These are phyloP conservation scores for Polychytrium aggregatum DNA, from an alignment of 192 early-diverging fungal species.

Conservation along the genomic window DNA sequence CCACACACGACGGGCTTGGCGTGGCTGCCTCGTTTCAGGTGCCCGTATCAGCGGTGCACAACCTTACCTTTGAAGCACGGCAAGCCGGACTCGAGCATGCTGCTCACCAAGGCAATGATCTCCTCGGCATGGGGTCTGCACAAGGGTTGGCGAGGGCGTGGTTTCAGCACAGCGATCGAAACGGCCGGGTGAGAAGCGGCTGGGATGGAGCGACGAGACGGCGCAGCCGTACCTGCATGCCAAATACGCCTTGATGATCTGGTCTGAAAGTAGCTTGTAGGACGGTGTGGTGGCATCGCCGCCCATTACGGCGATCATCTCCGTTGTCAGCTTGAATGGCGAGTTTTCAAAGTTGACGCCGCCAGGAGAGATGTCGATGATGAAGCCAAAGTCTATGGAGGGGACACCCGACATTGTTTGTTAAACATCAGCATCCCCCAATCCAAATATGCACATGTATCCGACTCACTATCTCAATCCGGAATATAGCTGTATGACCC, in stretches of 20 bases:
- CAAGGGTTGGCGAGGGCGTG: too few species aligned
- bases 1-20: too few species aligned
- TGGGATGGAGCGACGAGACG: not conserved
- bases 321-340: slow-evolving; percentile 95
- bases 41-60: too few species aligned
- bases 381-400: slow-evolving; percentile 87
- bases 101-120: slow-evolving; percentile 74
- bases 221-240: slow-evolving; percentile 42
- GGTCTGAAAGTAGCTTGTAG: slow-evolving; percentile 81
- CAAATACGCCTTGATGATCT: slow-evolving; percentile 83
- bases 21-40: too few species aligned
- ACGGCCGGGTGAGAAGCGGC: not conserved
- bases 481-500: too few species aligned
- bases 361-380: slow-evolving; percentile 96
- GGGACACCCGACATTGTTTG: too few species aligned
- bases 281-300: slow-evolving; percentile 66
- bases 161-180: too few species aligned
- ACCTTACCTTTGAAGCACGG: slow-evolving; percentile 85
- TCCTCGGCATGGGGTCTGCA: slow-evolving; percentile 79
- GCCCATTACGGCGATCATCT: slow-evolving; percentile 96
- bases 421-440: too few species aligned
- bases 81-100: slow-evolving; percentile 93
- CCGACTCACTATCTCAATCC: too few species aligned
- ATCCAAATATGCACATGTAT: too few species aligned
- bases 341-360: slow-evolving; percentile 90